These are phyloP conservation scores for Pestalotiopsis sp. DNA, from an alignment of 2,329 filamentous ascomycete species.

Conservation along the genomic window DNA sequence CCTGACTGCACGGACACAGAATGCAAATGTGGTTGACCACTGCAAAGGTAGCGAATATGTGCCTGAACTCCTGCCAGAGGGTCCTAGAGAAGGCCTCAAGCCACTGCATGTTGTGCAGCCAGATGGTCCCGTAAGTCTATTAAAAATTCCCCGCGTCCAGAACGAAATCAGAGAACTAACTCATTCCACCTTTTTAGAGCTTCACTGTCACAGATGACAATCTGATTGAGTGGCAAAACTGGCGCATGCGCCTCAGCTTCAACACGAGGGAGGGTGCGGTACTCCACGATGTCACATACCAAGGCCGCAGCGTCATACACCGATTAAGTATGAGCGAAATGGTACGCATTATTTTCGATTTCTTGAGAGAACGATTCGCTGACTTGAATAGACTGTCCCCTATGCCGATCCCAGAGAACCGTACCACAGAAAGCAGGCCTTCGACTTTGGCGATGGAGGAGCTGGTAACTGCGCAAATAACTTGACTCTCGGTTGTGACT, in stretches of 20 bases:
- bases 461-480: slow-evolving; percentile 71
- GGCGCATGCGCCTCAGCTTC: slow-evolving; percentile 71
- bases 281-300: slow-evolving; percentile 71
- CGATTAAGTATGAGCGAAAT: slow-evolving; percentile 71
- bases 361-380: neutral
- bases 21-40: slow-evolving; percentile 9
- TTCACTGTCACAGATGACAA: slow-evolving; percentile 59
- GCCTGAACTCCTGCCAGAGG: slow-evolving; percentile 7
- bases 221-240: slow-evolving; percentile 66
- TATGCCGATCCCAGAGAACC: slow-evolving; percentile 69
- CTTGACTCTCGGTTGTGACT: slow-evolving; percentile 69
- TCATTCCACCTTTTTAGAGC: slow-evolving; percentile 35
- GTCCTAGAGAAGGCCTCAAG: slow-evolving; percentile 49
- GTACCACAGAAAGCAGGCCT: slow-evolving; percentile 71
- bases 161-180: neutral
- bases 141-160: neutral
- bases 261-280: slow-evolving; percentile 72
- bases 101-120: slow-evolving; percentile 64
- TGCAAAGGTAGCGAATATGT: slow-evolving; percentile 12
- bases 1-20: neutral
- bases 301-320: slow-evolving; percentile 67
- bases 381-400: slow-evolving; percentile 51
- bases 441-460: slow-evolving; percentile 73
- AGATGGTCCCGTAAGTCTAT: slow-evolving; percentile 54
- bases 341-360: slow-evolving; percentile 22